Evolutionary conservation across 2,329 filamentous ascomycete species (phyloP).

Genomic region (Trichoderma simmonsii): DNA sequence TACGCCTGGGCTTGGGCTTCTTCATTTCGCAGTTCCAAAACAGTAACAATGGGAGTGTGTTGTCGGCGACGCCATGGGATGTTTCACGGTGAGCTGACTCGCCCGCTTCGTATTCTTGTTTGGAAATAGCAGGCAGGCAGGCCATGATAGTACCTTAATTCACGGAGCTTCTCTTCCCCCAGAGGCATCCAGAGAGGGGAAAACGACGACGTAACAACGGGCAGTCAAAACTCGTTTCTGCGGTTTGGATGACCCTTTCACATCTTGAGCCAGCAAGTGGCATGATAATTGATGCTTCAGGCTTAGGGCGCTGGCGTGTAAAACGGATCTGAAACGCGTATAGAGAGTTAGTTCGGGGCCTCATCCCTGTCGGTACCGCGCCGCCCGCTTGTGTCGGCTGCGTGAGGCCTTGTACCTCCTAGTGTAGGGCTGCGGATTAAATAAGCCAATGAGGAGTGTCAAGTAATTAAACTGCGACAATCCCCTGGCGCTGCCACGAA

Average conservation of each 20-base stretch:
- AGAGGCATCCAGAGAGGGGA: neutral
- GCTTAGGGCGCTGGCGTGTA: neutral
- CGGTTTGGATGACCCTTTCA: conserved; percentile 7
- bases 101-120: neutral
- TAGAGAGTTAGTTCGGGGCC: neutral
- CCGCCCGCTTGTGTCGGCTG: neutral
- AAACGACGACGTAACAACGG: neutral
- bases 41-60: neutral
- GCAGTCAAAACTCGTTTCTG: conserved; percentile 1
- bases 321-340: conserved; percentile 15
- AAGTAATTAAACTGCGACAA: conserved; percentile 4
- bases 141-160: neutral
- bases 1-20: neutral
- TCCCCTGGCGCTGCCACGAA: neutral
- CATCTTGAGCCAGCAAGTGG: neutral
- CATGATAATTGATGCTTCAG: conserved; percentile 9
- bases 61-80: neutral
- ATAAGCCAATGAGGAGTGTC: neutral
- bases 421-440: conserved; percentile 11
- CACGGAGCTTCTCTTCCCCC: neutral
- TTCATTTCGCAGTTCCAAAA: conserved; percentile 9
- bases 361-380: neutral
- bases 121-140: neutral
- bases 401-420: neutral
- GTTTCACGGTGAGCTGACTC: conserved; percentile 8